phyloP scores from a whole-genome alignment of 225 moss, liverwort and hornwort species.

The Polytrichum formosum region DNA sequence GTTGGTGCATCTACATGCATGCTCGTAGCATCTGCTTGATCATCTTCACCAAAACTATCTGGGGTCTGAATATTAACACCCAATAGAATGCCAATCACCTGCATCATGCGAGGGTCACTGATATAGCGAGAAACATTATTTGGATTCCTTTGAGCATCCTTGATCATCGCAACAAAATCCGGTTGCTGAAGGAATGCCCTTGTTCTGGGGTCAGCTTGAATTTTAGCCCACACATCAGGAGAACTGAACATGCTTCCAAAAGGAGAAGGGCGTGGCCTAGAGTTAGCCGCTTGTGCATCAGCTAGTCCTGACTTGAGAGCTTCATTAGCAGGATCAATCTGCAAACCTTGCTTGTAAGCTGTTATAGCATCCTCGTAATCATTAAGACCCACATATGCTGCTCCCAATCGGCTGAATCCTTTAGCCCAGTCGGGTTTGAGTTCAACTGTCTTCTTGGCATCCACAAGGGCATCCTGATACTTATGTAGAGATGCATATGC shows the following conservation, averaged over 20 bases:
- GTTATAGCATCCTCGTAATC: conserved; percentile 60
- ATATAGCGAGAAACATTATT: conserved; percentile 80
- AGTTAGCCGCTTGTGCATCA: conserved; percentile 72
- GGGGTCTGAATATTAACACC: conserved; percentile 85
- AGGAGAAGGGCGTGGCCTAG: conserved; percentile 39
- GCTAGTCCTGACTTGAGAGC: conserved; percentile 75
- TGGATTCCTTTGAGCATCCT: conserved; percentile 80
- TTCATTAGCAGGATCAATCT: conserved; percentile 71
- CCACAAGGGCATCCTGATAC: conserved; percentile 74
- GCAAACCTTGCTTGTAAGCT: conserved; percentile 72
- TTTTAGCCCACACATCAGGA: conserved; percentile 90
- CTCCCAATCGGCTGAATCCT: conserved; percentile 89
- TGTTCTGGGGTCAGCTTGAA: conserved; percentile 78
- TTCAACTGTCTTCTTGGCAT: conserved; percentile 91
- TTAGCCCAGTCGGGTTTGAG: conserved; percentile 88
- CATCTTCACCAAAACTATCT: conserved; percentile 52
- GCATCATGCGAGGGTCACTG: conserved; percentile 97
- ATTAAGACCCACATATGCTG: conserved; percentile 62
- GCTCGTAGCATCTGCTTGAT: conserved; percentile 13
- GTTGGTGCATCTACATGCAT: conserved; percentile 15
- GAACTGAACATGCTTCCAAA: conserved; percentile 87
- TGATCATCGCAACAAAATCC: conserved; percentile 86
- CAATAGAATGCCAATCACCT: conserved; percentile 79
- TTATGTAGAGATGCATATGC: conserved; percentile 78
- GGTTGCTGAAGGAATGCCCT: conserved; percentile 68